phyloP scores from a whole-genome alignment of 1,284 basidiomycete genomes.

The Ustilago tritici region DNA sequence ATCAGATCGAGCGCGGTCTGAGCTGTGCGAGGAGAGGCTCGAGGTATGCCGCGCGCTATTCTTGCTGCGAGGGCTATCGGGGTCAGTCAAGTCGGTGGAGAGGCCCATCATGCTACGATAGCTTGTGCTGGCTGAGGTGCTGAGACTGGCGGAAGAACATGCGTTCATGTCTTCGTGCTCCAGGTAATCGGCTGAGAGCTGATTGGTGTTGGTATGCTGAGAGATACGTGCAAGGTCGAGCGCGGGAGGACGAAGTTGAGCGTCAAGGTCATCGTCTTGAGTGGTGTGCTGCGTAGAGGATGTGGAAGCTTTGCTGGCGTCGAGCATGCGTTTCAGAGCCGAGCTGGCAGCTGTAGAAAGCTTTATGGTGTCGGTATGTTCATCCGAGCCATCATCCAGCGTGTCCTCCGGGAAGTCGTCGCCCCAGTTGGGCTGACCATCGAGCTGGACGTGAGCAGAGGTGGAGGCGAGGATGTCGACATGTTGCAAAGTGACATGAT shows the following conservation, averaged over 20 bases:
- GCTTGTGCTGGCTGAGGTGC: conserved; percentile 52
- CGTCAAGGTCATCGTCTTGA: conserved; percentile 19
- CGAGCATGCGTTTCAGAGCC: conserved; percentile 37
- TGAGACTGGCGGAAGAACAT: conserved; percentile 34
- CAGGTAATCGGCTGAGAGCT: background rate
- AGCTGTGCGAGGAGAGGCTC: conserved; percentile 27
- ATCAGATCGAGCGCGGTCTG: conserved; percentile 33
- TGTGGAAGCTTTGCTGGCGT: conserved; percentile 32
- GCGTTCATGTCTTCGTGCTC: conserved; percentile 7
- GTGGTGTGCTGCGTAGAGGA: conserved; percentile 1
- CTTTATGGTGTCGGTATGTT: conserved; percentile 53
- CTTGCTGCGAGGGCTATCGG: conserved; percentile 46
- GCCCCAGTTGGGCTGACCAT: conserved; percentile 30
- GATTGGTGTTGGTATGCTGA: conserved; percentile 9
- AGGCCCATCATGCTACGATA: conserved; percentile 47
- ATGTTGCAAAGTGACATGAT: conserved; percentile 28
- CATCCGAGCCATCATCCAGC: conserved; percentile 31
- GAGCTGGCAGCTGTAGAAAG: conserved; percentile 42
- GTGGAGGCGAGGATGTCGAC: conserved; percentile 8
- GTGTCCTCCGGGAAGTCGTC: conserved; percentile 19
- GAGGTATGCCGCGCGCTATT: conserved; percentile 15
- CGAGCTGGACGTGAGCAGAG: conserved; percentile 2
- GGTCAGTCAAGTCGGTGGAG: conserved; percentile 56
- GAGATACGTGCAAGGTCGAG: conserved; percentile 22
- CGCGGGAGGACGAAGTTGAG: conserved; percentile 31